phyloP scores from a whole-genome alignment of 116 monocot genomes.

The Posidonia oceanica region DNA sequence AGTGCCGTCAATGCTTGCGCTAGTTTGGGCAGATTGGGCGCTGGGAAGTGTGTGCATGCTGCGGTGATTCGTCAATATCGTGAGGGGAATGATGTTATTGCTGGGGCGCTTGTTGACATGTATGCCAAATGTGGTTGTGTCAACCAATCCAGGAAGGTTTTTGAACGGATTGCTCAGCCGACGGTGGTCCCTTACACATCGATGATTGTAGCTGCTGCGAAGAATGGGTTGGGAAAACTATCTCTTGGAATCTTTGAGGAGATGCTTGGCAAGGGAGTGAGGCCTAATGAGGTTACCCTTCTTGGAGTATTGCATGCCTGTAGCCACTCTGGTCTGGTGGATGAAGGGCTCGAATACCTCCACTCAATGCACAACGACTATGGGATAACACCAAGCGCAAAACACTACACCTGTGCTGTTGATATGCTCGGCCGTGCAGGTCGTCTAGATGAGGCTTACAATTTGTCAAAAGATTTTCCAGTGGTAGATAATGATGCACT shows the following conservation, averaged over 20 bases:
- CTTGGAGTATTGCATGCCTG: slow-evolving; percentile 74
- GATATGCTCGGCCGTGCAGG: slow-evolving; percentile 90
- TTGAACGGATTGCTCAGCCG: slow-evolving; percentile 25
- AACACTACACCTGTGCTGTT: slow-evolving; percentile 69
- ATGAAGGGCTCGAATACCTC: slow-evolving; percentile 42
- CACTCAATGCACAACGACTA: slow-evolving; percentile 32
- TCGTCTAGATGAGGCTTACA: slow-evolving; percentile 49
- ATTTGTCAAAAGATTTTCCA: slow-evolving; percentile 24
- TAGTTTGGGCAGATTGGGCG: slow-evolving; percentile 35
- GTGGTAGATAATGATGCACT: slow-evolving; percentile 34
- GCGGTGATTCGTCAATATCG: slow-evolving; percentile 28
- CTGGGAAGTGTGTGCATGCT: slow-evolving; percentile 46
- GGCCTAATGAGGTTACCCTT: slow-evolving; percentile 63
- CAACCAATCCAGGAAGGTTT: slow-evolving; percentile 46
- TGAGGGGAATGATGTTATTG: slow-evolving; percentile 43
- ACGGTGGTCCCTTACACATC: slow-evolving; percentile 48
- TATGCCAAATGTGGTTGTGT: slow-evolving; percentile 71
- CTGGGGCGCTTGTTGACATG: slow-evolving; percentile 72
- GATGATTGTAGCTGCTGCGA: slow-evolving; percentile 55
- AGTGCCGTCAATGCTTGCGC: slow-evolving; percentile 61
- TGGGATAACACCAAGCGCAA: slow-evolving; percentile 35
- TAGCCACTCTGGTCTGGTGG: slow-evolving; percentile 57
- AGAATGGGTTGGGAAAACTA: slow-evolving; percentile 29
- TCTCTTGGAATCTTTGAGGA: slow-evolving; percentile 40
- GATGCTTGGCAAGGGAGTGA: slow-evolving; percentile 36